Percentiles rank a stretch among this genome's conserved stretches.
Evolutionary conservation across 1,139 yeast species (phyloP).

Genomic region (Tardiomyces digboiensis): DNA sequence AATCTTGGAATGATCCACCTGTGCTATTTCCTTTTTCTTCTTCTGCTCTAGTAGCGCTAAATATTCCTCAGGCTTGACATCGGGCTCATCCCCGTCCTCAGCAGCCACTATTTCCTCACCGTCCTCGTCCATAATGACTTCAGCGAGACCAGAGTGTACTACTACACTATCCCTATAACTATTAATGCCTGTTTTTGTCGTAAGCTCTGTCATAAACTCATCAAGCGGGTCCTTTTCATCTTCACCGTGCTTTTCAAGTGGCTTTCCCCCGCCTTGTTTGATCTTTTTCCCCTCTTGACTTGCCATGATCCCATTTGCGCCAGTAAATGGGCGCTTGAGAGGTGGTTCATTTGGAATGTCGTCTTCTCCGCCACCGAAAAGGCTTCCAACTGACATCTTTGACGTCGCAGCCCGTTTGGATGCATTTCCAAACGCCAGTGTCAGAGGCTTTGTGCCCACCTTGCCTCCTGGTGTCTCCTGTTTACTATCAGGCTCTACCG

Average conservation of each 20-base stretch:
- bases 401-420: background rate
- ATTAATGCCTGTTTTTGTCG: background rate
- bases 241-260: background rate
- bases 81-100: background rate
- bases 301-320: no score
- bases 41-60: slow-evolving; percentile 19
- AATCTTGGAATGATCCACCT: slow-evolving; percentile 38
- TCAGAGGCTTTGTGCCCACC: background rate
- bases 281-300: no score
- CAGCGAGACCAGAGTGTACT: background rate
- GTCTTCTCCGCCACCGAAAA: background rate
- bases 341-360: background rate
- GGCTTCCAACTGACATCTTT: slow-evolving; percentile 6
- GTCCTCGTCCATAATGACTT: slow-evolving; percentile 2
- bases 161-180: background rate
- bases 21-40: slow-evolving; percentile 32
- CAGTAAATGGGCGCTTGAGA: no score
- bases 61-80: background rate
- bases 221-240: background rate
- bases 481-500: background rate
- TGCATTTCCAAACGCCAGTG: background rate
- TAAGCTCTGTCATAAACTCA: background rate
- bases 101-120: slow-evolving; percentile 1
- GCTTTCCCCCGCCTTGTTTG: background rate
- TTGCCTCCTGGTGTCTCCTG: background rate